Base-by-base conservation (phyloP, 116 monocot genomes). In the Trichopus zeylanicus region DNA sequence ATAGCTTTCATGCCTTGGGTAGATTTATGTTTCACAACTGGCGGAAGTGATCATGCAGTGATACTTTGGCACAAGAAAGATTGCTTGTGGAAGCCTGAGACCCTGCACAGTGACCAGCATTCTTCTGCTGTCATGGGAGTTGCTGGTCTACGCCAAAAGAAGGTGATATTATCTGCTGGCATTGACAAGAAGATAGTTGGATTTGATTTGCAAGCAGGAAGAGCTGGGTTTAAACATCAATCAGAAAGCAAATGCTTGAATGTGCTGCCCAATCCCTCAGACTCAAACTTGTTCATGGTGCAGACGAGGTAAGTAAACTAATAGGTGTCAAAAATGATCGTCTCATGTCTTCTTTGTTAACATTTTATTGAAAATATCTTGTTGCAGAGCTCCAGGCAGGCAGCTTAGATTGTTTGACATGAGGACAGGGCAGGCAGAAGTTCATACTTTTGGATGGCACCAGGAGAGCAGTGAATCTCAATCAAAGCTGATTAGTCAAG, bases 401-500 rank as follows among this genome's bases (percentile, higher is more conserved):
- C 91, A 97, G 68, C 77, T 97, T 6, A 76, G 91, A 53, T 29
- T 97, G 52, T 91, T 79, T 64, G 91, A 97, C 34, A 57, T 84
- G 35, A 33, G 86, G 51, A 30, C 67, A 32, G 39, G 84, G 74
- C 68, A 82, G 46, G 82, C 74, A 2, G 91, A 97, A 34, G 65
- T 97, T 22, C 97, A 91, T 67, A 56, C 76, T 20, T 81, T 97
- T 53, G 97, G 97, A 5, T 91, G 91, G 91, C 87, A 91, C 42
- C 97, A 90, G 39, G 87, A 87, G 53, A 82, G 79, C 72, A 91
- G 97, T 29, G 97, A 97, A 46, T 91, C 97, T 1, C 91, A 91
- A 37, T 97, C 97, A 29, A 84, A 84, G n/a, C 73, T 97, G 21
- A 82, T 97, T 15, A 97, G 82, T 58, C 91, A 86, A 35, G 65